Evolutionary conservation across 805 yeast species (phyloP), one percentile per base, ranked within the genome.

Genomic region (Huiozyma sinensis): DNA sequence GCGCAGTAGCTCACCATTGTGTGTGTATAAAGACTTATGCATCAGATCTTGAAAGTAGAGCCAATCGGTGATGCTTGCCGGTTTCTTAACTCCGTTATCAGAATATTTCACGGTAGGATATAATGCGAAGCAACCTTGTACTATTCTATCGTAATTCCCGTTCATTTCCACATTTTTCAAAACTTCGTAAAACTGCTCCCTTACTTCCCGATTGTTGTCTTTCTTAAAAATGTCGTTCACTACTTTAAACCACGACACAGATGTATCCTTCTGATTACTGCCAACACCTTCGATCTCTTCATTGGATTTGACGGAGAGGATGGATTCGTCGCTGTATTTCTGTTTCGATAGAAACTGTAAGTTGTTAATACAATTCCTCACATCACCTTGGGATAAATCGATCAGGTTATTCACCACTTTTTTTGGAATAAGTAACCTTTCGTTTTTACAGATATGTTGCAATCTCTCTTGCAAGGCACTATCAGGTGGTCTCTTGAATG

Each of bases 281-380:
- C 36, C 32, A 34, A 38, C 7, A 47, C 47, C 34, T 13, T 39
- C 36, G 24, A 39, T 7, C 46, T 48, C 30, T 11, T 9, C 28
- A 24, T 24, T 17, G 4, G 30, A 10, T 9, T 24, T 9, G 3
- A 28, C 30, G 13, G 30, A 12, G 27, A 31, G 24, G 11, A 39
- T 28, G n/a, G 30, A 40, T n/a, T 39, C 28, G 17, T 1, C 54
- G 12, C 56, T 55, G 7, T 34, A 33, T 12, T 33, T 11, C 6
- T 40, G 37, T n/a, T 37, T 39, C 11, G 63, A 49, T 45, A 59
- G 44, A 56, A 90, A 89, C 52, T 90, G 97, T 34, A 90, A 59
- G 53, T 80, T 75, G 56, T 90, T 90, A 35, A 90, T 69, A 61
- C 95, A 83, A 28, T 87, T 84, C 51, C 98, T 68, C 13, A 92